Evolutionary conservation across 345 rosid species (phyloP).

Genomic region (Camelina neglecta): DNA sequence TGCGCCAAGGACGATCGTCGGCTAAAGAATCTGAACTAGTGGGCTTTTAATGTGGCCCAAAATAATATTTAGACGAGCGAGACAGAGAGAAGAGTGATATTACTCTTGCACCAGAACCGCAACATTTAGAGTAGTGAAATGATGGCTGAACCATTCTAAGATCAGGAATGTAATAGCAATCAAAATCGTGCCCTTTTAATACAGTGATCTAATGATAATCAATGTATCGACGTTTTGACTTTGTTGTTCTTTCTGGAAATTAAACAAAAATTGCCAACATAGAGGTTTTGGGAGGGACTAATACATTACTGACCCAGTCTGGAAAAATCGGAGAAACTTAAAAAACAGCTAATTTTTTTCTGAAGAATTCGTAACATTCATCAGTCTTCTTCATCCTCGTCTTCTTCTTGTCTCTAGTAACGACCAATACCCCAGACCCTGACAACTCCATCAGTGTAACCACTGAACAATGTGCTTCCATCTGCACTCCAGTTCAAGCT

Average conservation of each 20-base stretch:
- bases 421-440: constrained; percentile 95
- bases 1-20: too few relatives aligned
- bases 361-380: neutral
- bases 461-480: constrained; percentile 89
- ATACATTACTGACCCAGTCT: constrained; percentile 17
- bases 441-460: constrained; percentile 85
- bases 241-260: neutral
- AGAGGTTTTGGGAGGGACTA: constrained; percentile 19
- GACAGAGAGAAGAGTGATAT: too few relatives aligned
- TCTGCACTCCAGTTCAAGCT: constrained; percentile 87
- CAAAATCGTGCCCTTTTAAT: neutral
- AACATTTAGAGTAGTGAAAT: too few relatives aligned
- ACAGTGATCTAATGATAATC: neutral
- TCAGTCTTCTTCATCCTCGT: neutral
- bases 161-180: too few relatives aligned
- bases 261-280: constrained; percentile 32
- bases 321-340: constrained; percentile 23
- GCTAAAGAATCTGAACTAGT: too few relatives aligned
- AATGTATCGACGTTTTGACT: neutral
- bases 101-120: too few relatives aligned
- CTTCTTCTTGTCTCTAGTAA: constrained; percentile 39
- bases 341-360: constrained; percentile 18
- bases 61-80: too few relatives aligned
- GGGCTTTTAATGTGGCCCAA: too few relatives aligned
- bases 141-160: too few relatives aligned